Evolutionary conservation across 1,284 basidiomycete species (phyloP).

Genomic region (Phylloboletellus chloephorus): DNA sequence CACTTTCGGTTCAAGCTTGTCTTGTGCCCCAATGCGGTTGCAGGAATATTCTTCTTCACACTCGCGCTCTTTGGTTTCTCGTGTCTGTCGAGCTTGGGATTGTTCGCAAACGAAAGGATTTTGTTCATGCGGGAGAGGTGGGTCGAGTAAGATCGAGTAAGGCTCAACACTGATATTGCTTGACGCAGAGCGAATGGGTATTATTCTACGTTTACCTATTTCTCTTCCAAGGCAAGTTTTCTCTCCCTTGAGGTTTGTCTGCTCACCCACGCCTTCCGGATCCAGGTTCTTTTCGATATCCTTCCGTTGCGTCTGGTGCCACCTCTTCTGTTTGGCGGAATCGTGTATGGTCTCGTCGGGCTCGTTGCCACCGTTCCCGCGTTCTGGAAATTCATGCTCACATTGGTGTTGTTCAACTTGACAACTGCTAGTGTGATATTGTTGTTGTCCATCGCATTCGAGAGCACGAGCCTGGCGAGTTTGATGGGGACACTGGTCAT

Average conservation of each 20-base stretch:
- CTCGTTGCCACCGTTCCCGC: constrained; percentile 83
- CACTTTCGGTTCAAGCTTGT: neutral
- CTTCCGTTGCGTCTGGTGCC: constrained; percentile 91
- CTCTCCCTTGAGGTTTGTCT: neutral
- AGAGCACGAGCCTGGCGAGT: constrained; percentile 83
- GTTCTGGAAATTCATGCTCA: constrained; percentile 98
- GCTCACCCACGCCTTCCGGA: neutral
- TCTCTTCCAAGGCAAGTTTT: constrained; percentile 77
- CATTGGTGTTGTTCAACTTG: constrained; percentile 91
- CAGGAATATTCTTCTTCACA: constrained; percentile 94
- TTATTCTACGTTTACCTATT: constrained; percentile 94
- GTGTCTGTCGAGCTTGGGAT: constrained; percentile 83
- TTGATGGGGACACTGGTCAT: constrained; percentile 92
- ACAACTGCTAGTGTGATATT: constrained; percentile 90
- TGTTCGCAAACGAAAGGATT: constrained; percentile 92
- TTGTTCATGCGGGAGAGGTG: constrained; percentile 95
- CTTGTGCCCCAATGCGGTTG: constrained; percentile 4
- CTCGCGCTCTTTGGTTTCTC: constrained; percentile 95
- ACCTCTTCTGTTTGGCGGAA: constrained; percentile 89
- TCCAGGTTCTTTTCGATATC: constrained; percentile 88
- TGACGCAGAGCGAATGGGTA: constrained; percentile 84
- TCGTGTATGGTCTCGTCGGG: constrained; percentile 91
- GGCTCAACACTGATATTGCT: constrained; percentile 4
- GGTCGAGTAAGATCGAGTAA: constrained; percentile 14
- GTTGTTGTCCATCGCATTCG: constrained; percentile 83